These are phyloP conservation scores for Fusarium miscanthi DNA, from an alignment of 2,329 filamentous ascomycete genomes.

Conservation along the genomic window DNA sequence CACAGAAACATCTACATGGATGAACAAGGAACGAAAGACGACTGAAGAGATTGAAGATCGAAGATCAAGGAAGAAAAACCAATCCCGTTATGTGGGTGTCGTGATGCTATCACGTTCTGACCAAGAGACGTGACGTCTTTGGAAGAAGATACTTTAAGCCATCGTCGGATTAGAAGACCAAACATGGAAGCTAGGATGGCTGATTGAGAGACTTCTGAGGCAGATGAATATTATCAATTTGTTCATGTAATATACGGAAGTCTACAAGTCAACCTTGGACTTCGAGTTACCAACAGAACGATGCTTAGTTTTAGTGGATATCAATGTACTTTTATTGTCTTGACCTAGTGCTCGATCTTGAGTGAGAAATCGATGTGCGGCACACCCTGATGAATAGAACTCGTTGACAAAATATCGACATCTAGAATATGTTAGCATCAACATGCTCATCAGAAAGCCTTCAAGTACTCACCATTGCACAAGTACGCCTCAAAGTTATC, in stretches of 20 bases:
- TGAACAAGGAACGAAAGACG: slow-evolving; percentile 15
- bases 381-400: slow-evolving; percentile 95
- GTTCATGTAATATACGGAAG: neutral
- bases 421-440: slow-evolving; percentile 62
- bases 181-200: slow-evolving; percentile 34
- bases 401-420: slow-evolving; percentile 95
- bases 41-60: neutral
- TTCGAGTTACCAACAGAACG: neutral
- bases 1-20: slow-evolving; percentile 32
- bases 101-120: slow-evolving; percentile 54
- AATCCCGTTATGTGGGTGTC: slow-evolving; percentile 59
- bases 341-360: slow-evolving; percentile 73
- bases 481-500: slow-evolving; percentile 87
- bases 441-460: neutral
- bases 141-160: slow-evolving; percentile 47
- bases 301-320: neutral
- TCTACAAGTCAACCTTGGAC: neutral
- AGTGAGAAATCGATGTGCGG: slow-evolving; percentile 95
- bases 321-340: slow-evolving; percentile 21
- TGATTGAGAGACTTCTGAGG: slow-evolving; percentile 11
- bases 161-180: slow-evolving; percentile 47
- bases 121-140: slow-evolving; percentile 17
- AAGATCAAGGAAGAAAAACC: slow-evolving; percentile 42
- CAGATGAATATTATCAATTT: neutral
- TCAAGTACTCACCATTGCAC: slow-evolving; percentile 68